These are phyloP conservation scores for Scedosporium boydii DNA, from an alignment of 2,329 filamentous ascomycete species.

Conservation along the genomic window DNA sequence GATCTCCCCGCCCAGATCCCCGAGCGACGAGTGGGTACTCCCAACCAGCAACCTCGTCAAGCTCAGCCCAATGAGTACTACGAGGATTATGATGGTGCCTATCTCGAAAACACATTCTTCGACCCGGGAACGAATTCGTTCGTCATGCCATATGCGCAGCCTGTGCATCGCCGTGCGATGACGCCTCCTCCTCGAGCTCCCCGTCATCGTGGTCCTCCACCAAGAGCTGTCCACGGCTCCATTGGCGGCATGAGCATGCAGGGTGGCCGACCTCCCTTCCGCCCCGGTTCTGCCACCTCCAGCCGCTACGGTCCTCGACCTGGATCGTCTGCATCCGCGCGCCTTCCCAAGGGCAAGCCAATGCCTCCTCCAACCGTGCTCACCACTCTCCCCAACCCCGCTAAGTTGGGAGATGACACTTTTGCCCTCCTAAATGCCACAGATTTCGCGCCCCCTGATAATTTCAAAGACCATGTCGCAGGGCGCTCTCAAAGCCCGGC, in stretches of 20 bases:
- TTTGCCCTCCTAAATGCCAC: slow-evolving; percentile 59
- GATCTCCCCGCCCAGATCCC: not conserved
- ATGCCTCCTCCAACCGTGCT: slow-evolving; percentile 65
- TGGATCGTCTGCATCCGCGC: slow-evolving; percentile 53
- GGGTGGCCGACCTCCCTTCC: slow-evolving; percentile 21
- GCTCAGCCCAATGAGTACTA: slow-evolving; percentile 42
- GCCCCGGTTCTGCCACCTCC: slow-evolving; percentile 22
- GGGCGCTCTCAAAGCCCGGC: slow-evolving; percentile 59
- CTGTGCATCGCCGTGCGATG: slow-evolving; percentile 83
- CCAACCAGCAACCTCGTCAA: not conserved
- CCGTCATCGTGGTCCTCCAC: slow-evolving; percentile 31
- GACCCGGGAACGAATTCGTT: slow-evolving; percentile 62
- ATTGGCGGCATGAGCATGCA: slow-evolving; percentile 38
- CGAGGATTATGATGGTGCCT: slow-evolving; percentile 66
- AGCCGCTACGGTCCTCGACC: slow-evolving; percentile 40
- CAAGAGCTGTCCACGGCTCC: slow-evolving; percentile 35
- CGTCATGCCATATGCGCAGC: slow-evolving; percentile 75
- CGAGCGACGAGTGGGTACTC: not conserved
- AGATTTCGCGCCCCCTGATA: slow-evolving; percentile 78
- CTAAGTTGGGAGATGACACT: slow-evolving; percentile 72
- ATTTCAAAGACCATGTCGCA: slow-evolving; percentile 54
- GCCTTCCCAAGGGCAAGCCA: slow-evolving; percentile 11
- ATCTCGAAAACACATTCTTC: slow-evolving; percentile 60
- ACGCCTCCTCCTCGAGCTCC: slow-evolving; percentile 68
- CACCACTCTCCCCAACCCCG: slow-evolving; percentile 71